Base-by-base conservation (phyloP, 805 yeast genomes). In the Lachancea mirantina region DNA sequence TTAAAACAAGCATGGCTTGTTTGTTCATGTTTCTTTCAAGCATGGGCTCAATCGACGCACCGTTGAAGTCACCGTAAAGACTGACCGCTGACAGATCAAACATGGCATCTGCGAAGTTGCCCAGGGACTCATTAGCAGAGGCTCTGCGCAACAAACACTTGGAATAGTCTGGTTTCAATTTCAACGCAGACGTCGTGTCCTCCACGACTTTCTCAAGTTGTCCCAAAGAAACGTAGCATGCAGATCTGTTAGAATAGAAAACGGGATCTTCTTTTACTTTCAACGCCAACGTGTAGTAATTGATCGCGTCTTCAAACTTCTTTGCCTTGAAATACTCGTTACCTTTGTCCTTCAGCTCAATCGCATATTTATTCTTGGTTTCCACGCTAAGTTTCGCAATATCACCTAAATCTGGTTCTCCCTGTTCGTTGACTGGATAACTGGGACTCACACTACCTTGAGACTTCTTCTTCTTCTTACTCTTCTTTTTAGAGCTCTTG, bases 101-200 rank as follows among this genome's bases (percentile, higher is more conserved):
- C 74, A 85, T 78, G 27, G 98, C 88, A 38, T 88, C 94, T 28
- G 76, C 73, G 61, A 72, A 87, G 43, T 71, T 66, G 48, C 76
- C 94, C 41, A 85, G 61, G 44, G 75, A 72, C 65, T 92, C 98
- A 57, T 81, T 80, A 19, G 96, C 94, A 45, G 79, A 75, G 20
- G 96, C 96, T 62, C 98, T 81, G 64, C 99, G 84, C 50, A 84
- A 66, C 42, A 87, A 68, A 61, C 96, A 92, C 66, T 92, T 92
- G 50, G 84, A 67, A 64, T 92, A 89, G 56, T 82, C 89, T 8
- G 95, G 95, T 57, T 85, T 82, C 50, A 89, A 64, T 49, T 76
- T 71, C 50, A 92, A 70, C 18, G 97, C 98, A 40, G 70, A 72
- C 14, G 95, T 75, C 36, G 96, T 82, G 58, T 87, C 96, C 46